Conservation (phyloP, 2,329 filamentous ascomycete genomes). For the Sporothrix luriei region DNA sequence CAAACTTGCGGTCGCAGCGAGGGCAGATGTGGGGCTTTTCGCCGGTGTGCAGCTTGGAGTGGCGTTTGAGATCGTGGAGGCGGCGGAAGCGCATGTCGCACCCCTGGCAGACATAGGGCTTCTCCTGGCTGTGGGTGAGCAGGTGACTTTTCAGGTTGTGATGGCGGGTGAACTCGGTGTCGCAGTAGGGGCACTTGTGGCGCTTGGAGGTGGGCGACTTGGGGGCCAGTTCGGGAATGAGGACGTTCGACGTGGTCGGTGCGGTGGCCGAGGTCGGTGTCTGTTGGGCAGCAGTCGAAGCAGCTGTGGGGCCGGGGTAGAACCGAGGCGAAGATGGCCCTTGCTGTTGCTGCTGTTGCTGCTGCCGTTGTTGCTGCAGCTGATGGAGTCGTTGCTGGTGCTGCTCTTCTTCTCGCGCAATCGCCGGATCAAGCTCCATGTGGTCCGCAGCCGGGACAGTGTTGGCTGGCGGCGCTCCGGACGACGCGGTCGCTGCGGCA, state of each 20-base stretch:
- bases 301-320: not conserved
- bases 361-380: not conserved
- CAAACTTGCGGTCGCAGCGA: constrained; percentile 93
- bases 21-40: constrained; percentile 94
- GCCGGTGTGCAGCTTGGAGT: constrained; percentile 94
- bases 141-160: constrained; percentile 98
- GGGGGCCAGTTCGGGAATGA: constrained; percentile 51
- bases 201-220: constrained; percentile 80
- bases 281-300: not conserved
- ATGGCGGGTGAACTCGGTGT: constrained; percentile 94
- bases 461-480: constrained; percentile 45
- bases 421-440: constrained; percentile 21
- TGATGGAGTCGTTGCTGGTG: constrained; percentile 22
- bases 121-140: constrained; percentile 96
- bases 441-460: not conserved
- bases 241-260: not conserved
- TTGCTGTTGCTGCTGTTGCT: constrained; percentile 10
- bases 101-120: constrained; percentile 92
- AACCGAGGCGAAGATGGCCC: not conserved
- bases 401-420: constrained; percentile 20
- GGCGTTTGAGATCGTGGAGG: constrained; percentile 91
- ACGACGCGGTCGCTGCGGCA: constrained; percentile 25
- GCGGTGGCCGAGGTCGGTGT: not conserved
- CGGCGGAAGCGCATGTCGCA: constrained; percentile 91
- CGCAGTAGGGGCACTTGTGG: constrained; percentile 95